Percentiles rank a stretch among this genome's conserved stretches.
phyloP scores from a whole-genome alignment of 257 asterid species.

The Forsythia suspensa region DNA sequence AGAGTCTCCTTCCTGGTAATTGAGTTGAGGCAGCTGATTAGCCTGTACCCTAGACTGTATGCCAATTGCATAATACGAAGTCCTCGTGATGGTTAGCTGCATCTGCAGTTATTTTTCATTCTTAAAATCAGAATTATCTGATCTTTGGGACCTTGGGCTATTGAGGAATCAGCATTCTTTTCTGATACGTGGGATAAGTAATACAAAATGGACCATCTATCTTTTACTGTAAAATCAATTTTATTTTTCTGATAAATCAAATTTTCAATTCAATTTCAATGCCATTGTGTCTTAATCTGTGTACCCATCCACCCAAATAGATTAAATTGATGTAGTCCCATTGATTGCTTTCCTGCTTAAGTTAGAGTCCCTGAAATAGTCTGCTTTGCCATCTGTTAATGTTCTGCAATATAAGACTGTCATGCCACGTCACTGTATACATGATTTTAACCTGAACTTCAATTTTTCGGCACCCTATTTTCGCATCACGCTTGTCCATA shows the following conservation, averaged over 20 bases:
- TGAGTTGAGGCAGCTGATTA: neutral
- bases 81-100: neutral
- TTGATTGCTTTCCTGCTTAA: neutral
- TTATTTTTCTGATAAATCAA: neutral
- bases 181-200: neutral
- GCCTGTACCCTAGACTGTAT: neutral
- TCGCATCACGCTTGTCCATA: conserved; percentile 26
- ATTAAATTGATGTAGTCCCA: neutral
- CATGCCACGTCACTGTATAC: neutral
- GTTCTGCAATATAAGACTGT: neutral
- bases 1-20: neutral
- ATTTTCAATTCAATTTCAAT: neutral
- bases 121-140: neutral
- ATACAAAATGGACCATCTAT: neutral
- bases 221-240: neutral
- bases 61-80: neutral
- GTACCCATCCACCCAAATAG: neutral
- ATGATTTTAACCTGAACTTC: neutral
- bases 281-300: neutral
- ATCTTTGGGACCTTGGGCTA: neutral
- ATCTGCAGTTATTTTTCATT: neutral
- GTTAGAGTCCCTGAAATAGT: neutral
- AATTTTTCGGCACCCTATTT: conserved; percentile 3
- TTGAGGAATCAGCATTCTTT: neutral
- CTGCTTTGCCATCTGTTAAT: neutral